phyloP scores from a whole-genome alignment of 108 stramenopile genomes.

The Cyclotella choctawhatcheeana region DNA sequence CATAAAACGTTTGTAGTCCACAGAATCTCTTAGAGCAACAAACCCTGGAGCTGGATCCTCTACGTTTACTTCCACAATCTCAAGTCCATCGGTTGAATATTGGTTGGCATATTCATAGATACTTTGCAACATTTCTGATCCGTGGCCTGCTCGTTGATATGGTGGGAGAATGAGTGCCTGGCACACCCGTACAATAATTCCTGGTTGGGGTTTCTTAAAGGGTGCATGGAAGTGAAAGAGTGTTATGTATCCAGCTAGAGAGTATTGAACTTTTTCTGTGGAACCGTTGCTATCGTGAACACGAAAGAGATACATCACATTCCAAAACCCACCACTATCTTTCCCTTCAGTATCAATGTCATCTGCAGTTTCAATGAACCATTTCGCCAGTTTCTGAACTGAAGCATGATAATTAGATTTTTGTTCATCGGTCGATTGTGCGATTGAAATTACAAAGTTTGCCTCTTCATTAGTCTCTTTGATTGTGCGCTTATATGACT shows the following conservation, averaged over 20 bases:
- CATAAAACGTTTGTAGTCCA: conserved; percentile 50
- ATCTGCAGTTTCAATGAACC: conserved; percentile 61
- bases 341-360: conserved; percentile 33
- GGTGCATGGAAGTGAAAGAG: conserved; percentile 75
- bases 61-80: conserved; percentile 57
- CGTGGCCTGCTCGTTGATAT: conserved; percentile 58
- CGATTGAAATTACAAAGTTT: conserved; percentile 47
- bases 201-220: conserved; percentile 78
- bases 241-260: conserved; percentile 57
- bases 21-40: conserved; percentile 45
- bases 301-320: conserved; percentile 49
- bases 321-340: conserved; percentile 50
- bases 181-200: conserved; percentile 63
- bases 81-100: conserved; percentile 12
- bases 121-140: conserved; percentile 38
- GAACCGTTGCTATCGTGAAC: conserved; percentile 12
- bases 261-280: neutral
- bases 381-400: conserved; percentile 47
- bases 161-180: conserved; percentile 55
- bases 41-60: conserved; percentile 59
- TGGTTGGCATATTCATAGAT: conserved; percentile 47
- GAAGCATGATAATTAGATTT: conserved; percentile 44
- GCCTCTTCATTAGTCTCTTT: conserved; percentile 23
- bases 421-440: conserved; percentile 35
- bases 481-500: conserved; percentile 33